Percentiles rank a stretch among this genome's conserved stretches.
phyloP scores from a whole-genome alignment of 179 eudicot genomes.

The Spinacia oleracea region DNA sequence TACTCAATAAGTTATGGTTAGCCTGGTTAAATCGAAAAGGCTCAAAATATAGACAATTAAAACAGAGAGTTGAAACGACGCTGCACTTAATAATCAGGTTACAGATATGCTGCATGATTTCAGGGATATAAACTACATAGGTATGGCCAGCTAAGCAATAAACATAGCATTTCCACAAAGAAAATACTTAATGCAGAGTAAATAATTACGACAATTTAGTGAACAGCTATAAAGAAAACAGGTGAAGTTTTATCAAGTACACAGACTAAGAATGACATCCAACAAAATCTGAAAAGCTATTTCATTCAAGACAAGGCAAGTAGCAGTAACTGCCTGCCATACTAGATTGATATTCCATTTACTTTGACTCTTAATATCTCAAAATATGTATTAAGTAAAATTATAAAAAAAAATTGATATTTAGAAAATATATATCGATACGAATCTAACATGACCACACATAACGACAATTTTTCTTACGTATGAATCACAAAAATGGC shows the following conservation, averaged over 20 bases:
- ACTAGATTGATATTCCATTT: slow-evolving; percentile 5
- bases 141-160: neutral
- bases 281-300: neutral
- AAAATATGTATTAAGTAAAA: too few relatives aligned
- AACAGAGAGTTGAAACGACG: neutral
- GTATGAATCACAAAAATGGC: too few relatives aligned
- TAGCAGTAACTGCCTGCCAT: neutral
- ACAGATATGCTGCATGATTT: neutral
- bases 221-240: neutral
- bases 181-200: neutral
- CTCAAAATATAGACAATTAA: neutral
- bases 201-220: neutral
- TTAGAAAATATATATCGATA: too few relatives aligned
- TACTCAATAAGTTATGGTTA: neutral
- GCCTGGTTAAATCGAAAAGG: neutral
- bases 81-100: neutral
- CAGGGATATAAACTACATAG: neutral
- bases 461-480: too few relatives aligned
- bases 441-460: too few relatives aligned
- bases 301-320: neutral
- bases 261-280: neutral
- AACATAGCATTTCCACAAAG: neutral
- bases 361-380: too few relatives aligned
- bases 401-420: too few relatives aligned
- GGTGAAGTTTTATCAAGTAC: neutral